Conservation (phyloP, 2,329 filamentous ascomycete genomes). For the Penicillium decumbens region DNA sequence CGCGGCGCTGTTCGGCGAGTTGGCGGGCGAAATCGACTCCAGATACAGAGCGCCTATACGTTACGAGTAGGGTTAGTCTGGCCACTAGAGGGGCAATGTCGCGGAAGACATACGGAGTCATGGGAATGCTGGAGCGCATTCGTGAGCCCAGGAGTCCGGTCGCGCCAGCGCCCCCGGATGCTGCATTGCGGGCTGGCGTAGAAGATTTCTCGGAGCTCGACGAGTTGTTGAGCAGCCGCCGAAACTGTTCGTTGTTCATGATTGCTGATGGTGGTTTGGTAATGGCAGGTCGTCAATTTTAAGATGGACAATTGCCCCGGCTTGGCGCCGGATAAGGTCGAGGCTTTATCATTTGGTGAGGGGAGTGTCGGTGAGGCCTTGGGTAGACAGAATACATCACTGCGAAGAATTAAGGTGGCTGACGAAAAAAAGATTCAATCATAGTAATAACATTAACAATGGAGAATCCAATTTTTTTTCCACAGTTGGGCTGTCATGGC, state of each 20-base stretch:
- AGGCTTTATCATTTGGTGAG: background rate
- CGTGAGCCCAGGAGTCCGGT: conserved; percentile 65
- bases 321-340: conserved; percentile 18
- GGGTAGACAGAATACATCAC: background rate
- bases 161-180: conserved; percentile 45
- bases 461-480: background rate
- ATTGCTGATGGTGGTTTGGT: conserved; percentile 2
- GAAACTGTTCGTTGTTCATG: conserved; percentile 97
- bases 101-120: conserved; percentile 70
- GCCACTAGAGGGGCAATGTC: background rate
- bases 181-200: conserved; percentile 22
- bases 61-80: conserved; percentile 4
- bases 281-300: conserved; percentile 8
- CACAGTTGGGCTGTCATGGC: background rate
- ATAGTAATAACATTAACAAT: too few relatives aligned
- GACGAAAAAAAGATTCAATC: too few relatives aligned
- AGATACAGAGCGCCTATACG: conserved; percentile 60
- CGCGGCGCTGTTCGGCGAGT: conserved; percentile 67
- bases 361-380: background rate
- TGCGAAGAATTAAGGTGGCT: background rate
- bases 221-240: conserved; percentile 64
- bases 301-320: conserved; percentile 7
- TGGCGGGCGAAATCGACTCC: conserved; percentile 75
- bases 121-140: conserved; percentile 75
- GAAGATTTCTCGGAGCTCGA: conserved; percentile 19